Evolutionary conservation across 192 early-diverging fungal species (phyloP).

Genomic region (Allomyces macrogynus): DNA sequence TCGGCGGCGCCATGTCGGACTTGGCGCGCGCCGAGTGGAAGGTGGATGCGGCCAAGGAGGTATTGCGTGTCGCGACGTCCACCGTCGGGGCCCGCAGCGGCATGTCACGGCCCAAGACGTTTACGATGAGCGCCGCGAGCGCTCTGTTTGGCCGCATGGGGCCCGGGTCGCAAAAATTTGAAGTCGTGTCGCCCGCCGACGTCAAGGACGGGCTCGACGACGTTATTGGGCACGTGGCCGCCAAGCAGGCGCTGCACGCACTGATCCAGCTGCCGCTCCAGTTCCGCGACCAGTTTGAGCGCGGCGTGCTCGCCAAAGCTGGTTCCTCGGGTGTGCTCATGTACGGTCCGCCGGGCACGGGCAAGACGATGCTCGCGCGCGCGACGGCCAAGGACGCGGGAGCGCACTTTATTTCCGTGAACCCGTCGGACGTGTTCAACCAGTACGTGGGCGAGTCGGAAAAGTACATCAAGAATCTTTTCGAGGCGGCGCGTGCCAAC

Average conservation of each 20-base stretch:
- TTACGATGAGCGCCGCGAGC: too few species aligned
- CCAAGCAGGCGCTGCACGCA: not conserved
- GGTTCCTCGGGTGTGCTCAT: conserved; percentile 43
- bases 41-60: too few species aligned
- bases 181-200: not conserved
- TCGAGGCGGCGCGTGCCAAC: conserved; percentile 74
- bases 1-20: too few species aligned
- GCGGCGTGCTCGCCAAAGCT: not conserved
- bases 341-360: conserved; percentile 72
- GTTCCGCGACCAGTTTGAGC: not conserved
- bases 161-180: too few species aligned
- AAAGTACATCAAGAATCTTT: conserved; percentile 85
- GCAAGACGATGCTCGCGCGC: conserved; percentile 74
- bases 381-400: conserved; percentile 68
- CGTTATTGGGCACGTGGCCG: not conserved
- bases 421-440: conserved; percentile 56
- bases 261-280: not conserved
- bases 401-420: conserved; percentile 52
- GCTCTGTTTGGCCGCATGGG: too few species aligned
- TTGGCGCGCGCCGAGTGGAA: too few species aligned
- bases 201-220: not conserved
- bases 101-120: too few species aligned
- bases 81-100: too few species aligned
- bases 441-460: conserved; percentile 95
- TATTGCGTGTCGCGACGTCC: too few species aligned